Conservation (phyloP, 805 yeast species). For the Barnettozyma botsteinii region DNA sequence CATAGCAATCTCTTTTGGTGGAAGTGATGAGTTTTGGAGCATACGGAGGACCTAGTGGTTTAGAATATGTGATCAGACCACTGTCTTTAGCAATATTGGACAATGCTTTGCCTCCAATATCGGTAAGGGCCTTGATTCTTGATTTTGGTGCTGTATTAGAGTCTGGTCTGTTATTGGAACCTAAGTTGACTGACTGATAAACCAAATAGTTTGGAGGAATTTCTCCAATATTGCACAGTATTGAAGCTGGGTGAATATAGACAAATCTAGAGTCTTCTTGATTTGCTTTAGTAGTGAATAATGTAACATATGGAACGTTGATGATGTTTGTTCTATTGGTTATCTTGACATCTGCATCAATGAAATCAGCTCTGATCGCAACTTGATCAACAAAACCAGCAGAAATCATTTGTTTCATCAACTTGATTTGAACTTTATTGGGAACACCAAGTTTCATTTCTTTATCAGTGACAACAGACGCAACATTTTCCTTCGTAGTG, state of each 20-base stretch:
- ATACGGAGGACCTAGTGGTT: slow-evolving; percentile 87
- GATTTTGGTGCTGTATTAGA: slow-evolving; percentile 39
- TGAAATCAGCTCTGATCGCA: slow-evolving; percentile 74
- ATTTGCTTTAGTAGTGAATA: slow-evolving; percentile 34
- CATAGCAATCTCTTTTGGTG: slow-evolving; percentile 78
- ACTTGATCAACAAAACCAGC: slow-evolving; percentile 92
- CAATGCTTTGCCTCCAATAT: slow-evolving; percentile 66
- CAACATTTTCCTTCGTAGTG: slow-evolving; percentile 55
- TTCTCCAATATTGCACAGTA: slow-evolving; percentile 54
- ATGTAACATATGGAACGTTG: slow-evolving; percentile 60
- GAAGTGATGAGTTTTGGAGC: slow-evolving; percentile 67
- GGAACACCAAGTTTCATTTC: slow-evolving; percentile 64
- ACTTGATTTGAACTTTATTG: slow-evolving; percentile 57
- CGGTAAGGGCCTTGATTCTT: slow-evolving; percentile 73
- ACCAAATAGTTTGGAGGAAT: slow-evolving; percentile 77
- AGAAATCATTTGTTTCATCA: slow-evolving; percentile 85
- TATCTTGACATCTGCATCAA: slow-evolving; percentile 55
- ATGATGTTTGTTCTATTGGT: slow-evolving; percentile 53
- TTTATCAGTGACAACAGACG: slow-evolving; percentile 35
- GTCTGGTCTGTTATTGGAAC: slow-evolving; percentile 41
- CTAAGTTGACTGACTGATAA: slow-evolving; percentile 58
- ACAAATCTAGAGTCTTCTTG: slow-evolving; percentile 47
- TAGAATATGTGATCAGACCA: slow-evolving; percentile 74
- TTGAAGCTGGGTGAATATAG: slow-evolving; percentile 76
- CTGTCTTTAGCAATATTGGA: slow-evolving; percentile 72